phyloP scores from a whole-genome alignment of 208 protist genomes.

The Tritrichomonas musculus region DNA sequence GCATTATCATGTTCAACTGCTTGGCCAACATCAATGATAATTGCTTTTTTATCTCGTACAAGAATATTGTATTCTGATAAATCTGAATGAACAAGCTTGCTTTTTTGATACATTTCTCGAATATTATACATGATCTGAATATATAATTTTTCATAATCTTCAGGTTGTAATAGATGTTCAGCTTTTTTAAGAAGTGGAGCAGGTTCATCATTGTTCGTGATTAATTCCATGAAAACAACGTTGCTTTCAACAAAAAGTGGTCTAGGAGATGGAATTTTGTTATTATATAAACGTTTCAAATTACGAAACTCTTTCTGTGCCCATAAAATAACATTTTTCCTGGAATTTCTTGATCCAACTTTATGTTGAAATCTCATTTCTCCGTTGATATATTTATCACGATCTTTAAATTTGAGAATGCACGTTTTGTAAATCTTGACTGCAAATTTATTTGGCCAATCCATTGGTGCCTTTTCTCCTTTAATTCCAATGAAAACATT shows the following conservation, averaged over 20 bases:
- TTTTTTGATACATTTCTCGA: constrained; percentile 83
- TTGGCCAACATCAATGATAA: constrained; percentile 97
- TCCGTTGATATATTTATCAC: constrained; percentile 90
- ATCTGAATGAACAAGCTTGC: constrained; percentile 93
- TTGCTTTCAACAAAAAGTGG: constrained; percentile 80
- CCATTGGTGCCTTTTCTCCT: neutral
- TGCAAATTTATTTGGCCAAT: constrained; percentile 57
- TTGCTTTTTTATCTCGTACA: constrained; percentile 57
- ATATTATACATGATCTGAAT: constrained; percentile 60
- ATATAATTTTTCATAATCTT: constrained; percentile 10
- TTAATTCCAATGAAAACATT: constrained; percentile 82
- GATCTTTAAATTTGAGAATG: constrained; percentile 97
- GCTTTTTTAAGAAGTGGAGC: constrained; percentile 89
- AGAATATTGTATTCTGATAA: constrained; percentile 96
- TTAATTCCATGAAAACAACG: constrained; percentile 93
- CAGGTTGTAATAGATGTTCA: constrained; percentile 38
- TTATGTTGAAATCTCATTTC: constrained; percentile 92
- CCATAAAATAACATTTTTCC: constrained; percentile 76
- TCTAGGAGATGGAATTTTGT: constrained; percentile 72
- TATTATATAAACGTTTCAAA: constrained; percentile 63
- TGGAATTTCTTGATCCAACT: constrained; percentile 91
- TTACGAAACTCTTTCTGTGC: constrained; percentile 98
- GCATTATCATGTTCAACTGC: constrained; percentile 95
- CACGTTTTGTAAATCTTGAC: constrained; percentile 98
- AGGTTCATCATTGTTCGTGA: constrained; percentile 61